Base-by-base conservation (phyloP, 2,329 filamentous ascomycete species). In the Fusarium verticillioides region DNA sequence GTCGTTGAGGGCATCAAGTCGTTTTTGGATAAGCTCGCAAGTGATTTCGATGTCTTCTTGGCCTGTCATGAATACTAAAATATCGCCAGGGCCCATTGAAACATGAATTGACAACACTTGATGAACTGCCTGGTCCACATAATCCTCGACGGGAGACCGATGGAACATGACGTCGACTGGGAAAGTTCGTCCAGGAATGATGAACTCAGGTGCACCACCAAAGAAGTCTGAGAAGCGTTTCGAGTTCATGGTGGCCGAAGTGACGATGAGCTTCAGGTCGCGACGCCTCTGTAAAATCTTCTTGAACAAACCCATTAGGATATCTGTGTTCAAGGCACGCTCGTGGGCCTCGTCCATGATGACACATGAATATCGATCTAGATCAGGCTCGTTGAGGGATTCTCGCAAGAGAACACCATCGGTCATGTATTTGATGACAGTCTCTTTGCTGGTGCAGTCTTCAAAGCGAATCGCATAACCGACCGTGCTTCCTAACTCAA, bases 261-360 rank as follows among this genome's bases (percentile, higher is more conserved):
- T 99, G 59, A 99, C 96, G 67, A 99, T 98, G 53, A 99, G 86
- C 82, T 98, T 99, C 53, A 99, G 86, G 79, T 99, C 96, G 78
- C 95, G 90, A 68, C 97, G 90, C 59, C 96, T 89, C 71, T 96
- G 93, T 52, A 99, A 85, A 8, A 99, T 96, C 83, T 99, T 99
- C 82, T 98, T 99, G 84, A 99, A 96, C 34, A 99, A 84, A 1
- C 96, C 96, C 94, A 99, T 97, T 19, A 99, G 85, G 23, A 99
- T 96, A 81, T 99, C 96, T 0, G 96, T 99, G 79, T 99, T 98
- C 56, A 99, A 84, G 2, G 96, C 96, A 81, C 96, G 90, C 83
- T 99, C 96, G 87, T 99, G 96, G 9, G 96, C 97, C 85, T 99
- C 96, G 80, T 99, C 96, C 96, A 99, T 99, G 82, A 99, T 99